Evolutionary conservation across 306 rosid genomes (phyloP), one percentile per base, ranked within the genome.

Genomic region (Abrus pulchellus): DNA sequence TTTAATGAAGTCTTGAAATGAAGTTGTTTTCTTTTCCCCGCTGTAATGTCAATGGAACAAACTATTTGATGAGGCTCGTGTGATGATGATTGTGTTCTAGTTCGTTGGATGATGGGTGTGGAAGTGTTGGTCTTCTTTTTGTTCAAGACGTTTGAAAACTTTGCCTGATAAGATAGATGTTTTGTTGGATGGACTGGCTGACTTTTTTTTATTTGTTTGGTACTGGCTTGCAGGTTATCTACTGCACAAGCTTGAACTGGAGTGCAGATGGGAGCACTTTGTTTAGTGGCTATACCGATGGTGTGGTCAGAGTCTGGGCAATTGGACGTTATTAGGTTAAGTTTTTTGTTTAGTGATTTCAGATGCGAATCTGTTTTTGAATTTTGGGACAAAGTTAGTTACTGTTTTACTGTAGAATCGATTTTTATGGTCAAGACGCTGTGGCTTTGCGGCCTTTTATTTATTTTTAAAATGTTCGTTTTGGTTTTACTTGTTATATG

Each of bases 261-360:
- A 94, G 93, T 40, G 94, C 90, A 0, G 98, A 94, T 89, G 99
- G 99, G 60, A 93, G 97, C 97, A 96, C 99, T 5, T 79, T 96
- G 88, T 96, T 96, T 53, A 93, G 99, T 54, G 99, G 99, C 3
- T 96, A 96, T 48, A 93, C 99, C 0, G 99, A 96, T 9, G 99
- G 99, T 2, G 94, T 96, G 5, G 85, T 96, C 77, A 85, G 99
- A 86, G 99, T 96, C 11, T 96, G 99, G 99, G 99, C 89, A 0
- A 90, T 93, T 44, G 99, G 98, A 0, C 99, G 98, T 27, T 87
- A 65, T 47, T 86, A 93, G 90, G 88, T 0, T 47, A 82, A 63
- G 4, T 36, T 34, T 50, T 49, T 2, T 20, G 20, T 20, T 12
- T 68, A 57, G 79, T 80, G 10, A 32, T 81, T 75, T 69, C 36